These are phyloP conservation scores for Monosporascus sp. DNA, from an alignment of 2,329 filamentous ascomycete genomes.

Conservation along the genomic window DNA sequence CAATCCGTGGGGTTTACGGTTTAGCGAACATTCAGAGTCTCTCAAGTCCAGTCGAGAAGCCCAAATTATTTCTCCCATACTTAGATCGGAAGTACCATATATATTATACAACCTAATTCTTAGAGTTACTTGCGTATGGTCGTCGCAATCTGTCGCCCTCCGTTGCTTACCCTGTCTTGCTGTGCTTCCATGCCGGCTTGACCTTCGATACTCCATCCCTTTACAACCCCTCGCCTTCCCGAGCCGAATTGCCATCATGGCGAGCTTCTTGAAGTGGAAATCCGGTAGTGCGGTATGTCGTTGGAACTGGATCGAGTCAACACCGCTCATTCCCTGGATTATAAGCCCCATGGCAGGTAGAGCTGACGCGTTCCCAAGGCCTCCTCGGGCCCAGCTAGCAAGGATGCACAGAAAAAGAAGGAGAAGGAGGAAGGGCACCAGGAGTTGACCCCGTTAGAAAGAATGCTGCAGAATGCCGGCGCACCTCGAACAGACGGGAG, in stretches of 20 bases:
- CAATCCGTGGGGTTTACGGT: background rate
- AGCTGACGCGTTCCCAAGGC: slow-evolving; percentile 33
- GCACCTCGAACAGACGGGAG: slow-evolving; percentile 81
- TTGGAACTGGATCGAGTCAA: slow-evolving; percentile 1
- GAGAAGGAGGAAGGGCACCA: slow-evolving; percentile 54
- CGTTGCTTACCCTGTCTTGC: background rate
- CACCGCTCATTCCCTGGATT: background rate
- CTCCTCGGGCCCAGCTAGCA: slow-evolving; percentile 35
- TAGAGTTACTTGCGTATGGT: background rate
- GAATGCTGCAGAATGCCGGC: slow-evolving; percentile 77
- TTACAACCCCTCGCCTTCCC: background rate
- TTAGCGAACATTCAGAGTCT: background rate
- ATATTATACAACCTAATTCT: background rate
- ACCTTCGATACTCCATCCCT: background rate
- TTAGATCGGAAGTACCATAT: background rate
- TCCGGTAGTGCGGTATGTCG: slow-evolving; percentile 48
- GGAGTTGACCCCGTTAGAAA: slow-evolving; percentile 59
- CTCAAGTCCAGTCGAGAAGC: background rate
- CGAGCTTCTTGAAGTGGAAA: slow-evolving; percentile 57
- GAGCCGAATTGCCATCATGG: slow-evolving; percentile 34
- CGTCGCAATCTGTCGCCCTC: background rate
- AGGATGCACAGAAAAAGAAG: slow-evolving; percentile 49
- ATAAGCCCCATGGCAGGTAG: background rate
- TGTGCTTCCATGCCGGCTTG: background rate
- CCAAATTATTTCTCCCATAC: background rate